Conservation (phyloP, 2,329 filamentous ascomycete species). For the Cyphellophora attinorum region DNA sequence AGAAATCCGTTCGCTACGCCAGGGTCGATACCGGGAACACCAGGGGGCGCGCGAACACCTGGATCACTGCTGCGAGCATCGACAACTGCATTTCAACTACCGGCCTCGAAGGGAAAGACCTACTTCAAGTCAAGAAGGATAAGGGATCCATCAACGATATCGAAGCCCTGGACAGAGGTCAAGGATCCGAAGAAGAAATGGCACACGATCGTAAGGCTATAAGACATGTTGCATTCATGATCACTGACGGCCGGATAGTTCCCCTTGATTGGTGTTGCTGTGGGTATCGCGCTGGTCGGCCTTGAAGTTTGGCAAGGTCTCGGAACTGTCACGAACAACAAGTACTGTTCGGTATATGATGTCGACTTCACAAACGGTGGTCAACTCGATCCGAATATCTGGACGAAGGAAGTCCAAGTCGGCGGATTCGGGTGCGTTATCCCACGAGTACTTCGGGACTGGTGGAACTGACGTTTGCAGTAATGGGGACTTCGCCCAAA, state of each 20-base stretch:
- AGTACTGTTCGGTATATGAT: slow-evolving; percentile 59
- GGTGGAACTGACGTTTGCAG: neutral
- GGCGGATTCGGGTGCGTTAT: slow-evolving; percentile 24
- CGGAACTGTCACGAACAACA: slow-evolving; percentile 60
- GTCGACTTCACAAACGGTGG: slow-evolving; percentile 53
- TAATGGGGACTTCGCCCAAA: slow-evolving; percentile 73
- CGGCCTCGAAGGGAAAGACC: slow-evolving; percentile 1
- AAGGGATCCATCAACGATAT: slow-evolving; percentile 55
- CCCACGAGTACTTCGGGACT: slow-evolving; percentile 38
- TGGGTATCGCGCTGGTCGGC: slow-evolving; percentile 59
- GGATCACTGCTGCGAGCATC: slow-evolving; percentile 3
- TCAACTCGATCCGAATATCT: slow-evolving; percentile 40
- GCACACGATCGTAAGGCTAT: slow-evolving; percentile 53
- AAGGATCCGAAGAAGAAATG: slow-evolving; percentile 73
- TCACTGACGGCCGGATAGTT: too few species aligned
- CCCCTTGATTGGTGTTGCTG: slow-evolving; percentile 58
- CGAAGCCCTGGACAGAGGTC: slow-evolving; percentile 68
- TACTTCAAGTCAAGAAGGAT: slow-evolving; percentile 63
- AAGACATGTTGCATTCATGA: too few species aligned
- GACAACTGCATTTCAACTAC: slow-evolving; percentile 6
- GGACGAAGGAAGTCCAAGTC: slow-evolving; percentile 62
- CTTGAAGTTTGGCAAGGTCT: slow-evolving; percentile 70
- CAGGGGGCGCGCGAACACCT: neutral
- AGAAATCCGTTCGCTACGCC: slow-evolving; percentile 4
- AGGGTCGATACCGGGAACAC: too few species aligned